Conservation (phyloP, 2,329 filamentous ascomycete species). For the Calonectria ilicicola region DNA sequence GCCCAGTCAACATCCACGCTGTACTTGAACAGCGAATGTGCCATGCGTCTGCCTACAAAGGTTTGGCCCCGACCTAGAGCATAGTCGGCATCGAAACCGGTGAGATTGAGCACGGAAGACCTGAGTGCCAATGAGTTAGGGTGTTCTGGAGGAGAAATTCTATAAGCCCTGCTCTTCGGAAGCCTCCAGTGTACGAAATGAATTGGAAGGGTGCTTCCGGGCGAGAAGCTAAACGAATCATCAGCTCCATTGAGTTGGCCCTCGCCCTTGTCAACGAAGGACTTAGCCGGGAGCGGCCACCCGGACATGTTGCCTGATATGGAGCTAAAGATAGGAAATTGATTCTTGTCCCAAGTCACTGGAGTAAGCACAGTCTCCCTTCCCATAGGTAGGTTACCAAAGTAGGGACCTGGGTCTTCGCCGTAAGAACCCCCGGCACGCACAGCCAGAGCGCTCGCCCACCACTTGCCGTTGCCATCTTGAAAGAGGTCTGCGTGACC, state of each 20-base stretch:
- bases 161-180: background rate
- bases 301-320: background rate
- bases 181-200: background rate
- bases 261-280: background rate
- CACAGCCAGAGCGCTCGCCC: background rate
- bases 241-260: background rate
- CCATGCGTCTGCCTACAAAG: background rate
- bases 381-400: background rate
- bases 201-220: background rate
- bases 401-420: background rate
- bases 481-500: background rate
- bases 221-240: background rate
- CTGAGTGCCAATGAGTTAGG: background rate
- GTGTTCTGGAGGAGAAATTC: background rate
- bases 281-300: background rate
- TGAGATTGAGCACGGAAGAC: background rate
- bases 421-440: background rate
- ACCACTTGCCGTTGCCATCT: background rate
- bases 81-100: background rate
- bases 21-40: background rate
- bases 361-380: background rate
- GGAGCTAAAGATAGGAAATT: background rate
- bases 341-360: background rate
- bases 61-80: background rate
- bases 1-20: background rate